phyloP scores from a whole-genome alignment of 768 basidiomycete genomes.

The Lactarius sp. region DNA sequence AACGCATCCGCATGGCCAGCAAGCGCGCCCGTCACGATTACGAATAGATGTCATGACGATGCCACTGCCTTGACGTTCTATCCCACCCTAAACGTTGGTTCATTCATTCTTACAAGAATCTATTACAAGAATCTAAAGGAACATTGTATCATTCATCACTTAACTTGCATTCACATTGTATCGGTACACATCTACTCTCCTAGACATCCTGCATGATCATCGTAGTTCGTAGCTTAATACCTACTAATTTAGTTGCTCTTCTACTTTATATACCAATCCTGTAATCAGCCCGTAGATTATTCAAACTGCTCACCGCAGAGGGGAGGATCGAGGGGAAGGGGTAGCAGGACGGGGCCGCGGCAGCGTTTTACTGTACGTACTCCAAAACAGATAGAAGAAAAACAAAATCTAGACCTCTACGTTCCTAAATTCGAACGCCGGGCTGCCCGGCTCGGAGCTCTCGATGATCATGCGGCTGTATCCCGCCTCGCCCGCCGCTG shows the following conservation, averaged over 20 bases:
- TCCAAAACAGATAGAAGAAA: neutral
- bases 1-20: conserved; percentile 21
- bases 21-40: conserved; percentile 26
- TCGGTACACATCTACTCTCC: neutral
- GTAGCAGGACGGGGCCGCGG: neutral
- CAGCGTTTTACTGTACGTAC: conserved; percentile 1
- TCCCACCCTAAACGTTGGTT: no score
- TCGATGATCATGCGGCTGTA: conserved; percentile 71
- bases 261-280: neutral
- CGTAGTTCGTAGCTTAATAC: neutral
- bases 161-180: neutral
- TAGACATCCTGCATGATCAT: neutral
- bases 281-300: no score
- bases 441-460: conserved; percentile 80
- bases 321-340: neutral
- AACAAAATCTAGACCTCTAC: conserved; percentile 31
- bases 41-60: neutral
- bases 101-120: neutral
- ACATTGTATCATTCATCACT: neutral
- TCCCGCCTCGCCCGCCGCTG: conserved; percentile 41
- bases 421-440: conserved; percentile 86
- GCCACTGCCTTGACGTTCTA: neutral
- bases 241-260: neutral
- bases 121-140: neutral
- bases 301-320: neutral